Base-by-base conservation (phyloP, 2,329 filamentous ascomycete species). In the Sphaerulina musiva region DNA sequence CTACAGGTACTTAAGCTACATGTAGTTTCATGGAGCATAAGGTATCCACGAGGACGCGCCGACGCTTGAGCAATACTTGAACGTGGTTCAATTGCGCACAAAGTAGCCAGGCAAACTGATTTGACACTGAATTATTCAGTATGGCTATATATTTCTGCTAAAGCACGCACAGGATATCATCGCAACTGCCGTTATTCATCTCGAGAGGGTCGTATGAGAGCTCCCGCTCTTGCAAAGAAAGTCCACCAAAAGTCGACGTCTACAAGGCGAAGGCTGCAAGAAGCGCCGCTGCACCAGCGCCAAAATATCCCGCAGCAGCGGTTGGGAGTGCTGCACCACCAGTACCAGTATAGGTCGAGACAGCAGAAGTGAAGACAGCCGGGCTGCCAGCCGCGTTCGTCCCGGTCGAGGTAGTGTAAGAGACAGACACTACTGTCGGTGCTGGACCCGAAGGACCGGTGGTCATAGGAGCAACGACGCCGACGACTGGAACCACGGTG, bases 261-360 rank as follows among this genome's bases (percentile, higher is more conserved):
- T 45, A 51, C 48, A 51, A 26, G 6, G 48, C 48, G 29, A 44
- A 51, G 26, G 48, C 48, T 12, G 40, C 48, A 23, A 51, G n/a
- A 17, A 51, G 48, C 17, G 48, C 48, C n/a, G 48, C 48, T 36
- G 48, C 48, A 31, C 41, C 48, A 26, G 48, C 48, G n/a, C 44
- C 44, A 31, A 46, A 46, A n/a, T 46, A 46, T 32, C 29, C 26
- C 9, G 32, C 44, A 8, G 44, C 44, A 14, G 26, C 44, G 4
- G 44, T 46, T 29, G 48, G 48, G 11, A 51, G 26, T 10, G 40
- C 48, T 1, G 48, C 48, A 34, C 40, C 48, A 20, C 48, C 48
- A 29, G 48, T 44, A 3, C 48, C 48, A 29, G 48, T 44, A 4
- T 23, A 42, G 2, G 32, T 20, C 11, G 40, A 12, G 26, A 51